A percentile compares a stretch with the other conserved stretches of the same genome.
phyloP scores from a whole-genome alignment of 305 asterid genomes.

The Fraxinus platypoda region DNA sequence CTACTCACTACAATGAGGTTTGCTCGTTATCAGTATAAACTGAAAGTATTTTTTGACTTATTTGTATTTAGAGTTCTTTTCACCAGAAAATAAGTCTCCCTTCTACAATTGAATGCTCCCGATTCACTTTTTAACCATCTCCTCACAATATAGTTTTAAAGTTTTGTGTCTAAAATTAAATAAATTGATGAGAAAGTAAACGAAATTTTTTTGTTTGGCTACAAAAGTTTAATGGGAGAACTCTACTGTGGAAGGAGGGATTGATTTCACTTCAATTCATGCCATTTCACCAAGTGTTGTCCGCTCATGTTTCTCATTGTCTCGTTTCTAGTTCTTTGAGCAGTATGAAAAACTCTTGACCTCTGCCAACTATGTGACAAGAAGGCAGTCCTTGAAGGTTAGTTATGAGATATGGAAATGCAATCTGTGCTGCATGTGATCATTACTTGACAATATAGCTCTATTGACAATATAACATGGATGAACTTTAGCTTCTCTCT shows the following conservation, averaged over 20 bases:
- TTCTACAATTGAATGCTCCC: not conserved
- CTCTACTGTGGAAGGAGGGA: not conserved
- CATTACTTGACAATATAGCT: constrained; percentile 26
- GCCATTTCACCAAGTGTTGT: constrained; percentile 12
- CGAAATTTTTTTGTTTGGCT: not conserved
- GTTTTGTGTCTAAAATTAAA: not conserved
- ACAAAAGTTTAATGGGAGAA: not conserved
- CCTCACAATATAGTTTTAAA: not conserved
- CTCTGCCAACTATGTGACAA: constrained; percentile 84
- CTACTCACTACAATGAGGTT: constrained; percentile 76
- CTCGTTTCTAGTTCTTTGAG: constrained; percentile 74
- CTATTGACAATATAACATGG: constrained; percentile 16
- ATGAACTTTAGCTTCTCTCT: constrained; percentile 75
- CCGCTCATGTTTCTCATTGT: constrained; percentile 12
- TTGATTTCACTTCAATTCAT: not conserved
- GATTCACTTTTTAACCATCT: not conserved
- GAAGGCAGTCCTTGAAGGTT: constrained; percentile 99
- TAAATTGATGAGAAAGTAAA: not conserved
- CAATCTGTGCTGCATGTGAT: constrained; percentile 25
- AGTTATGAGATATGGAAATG: constrained; percentile 24
- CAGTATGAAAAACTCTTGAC: constrained; percentile 77
- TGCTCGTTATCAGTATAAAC: constrained; percentile 24
- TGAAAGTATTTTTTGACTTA: not conserved
- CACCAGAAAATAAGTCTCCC: not conserved
- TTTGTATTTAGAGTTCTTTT: constrained; percentile 15